Evolutionary conservation across 1,284 basidiomycete species (phyloP), one percentile per base, ranked within the genome.

Genomic region (Ganoderma lucidum): DNA sequence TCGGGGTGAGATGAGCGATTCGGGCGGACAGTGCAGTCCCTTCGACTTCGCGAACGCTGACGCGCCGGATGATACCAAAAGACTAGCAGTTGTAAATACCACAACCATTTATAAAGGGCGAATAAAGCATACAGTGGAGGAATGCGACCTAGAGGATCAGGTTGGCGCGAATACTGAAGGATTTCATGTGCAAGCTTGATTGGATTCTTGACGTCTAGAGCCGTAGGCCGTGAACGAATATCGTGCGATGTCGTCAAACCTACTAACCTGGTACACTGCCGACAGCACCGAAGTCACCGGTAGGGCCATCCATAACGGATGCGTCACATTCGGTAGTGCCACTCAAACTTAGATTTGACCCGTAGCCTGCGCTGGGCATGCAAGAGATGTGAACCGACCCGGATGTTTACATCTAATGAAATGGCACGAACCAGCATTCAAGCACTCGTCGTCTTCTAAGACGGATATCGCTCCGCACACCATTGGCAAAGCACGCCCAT

Each of bases 321-420:
- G 93, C 93, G 74, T 94, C 93, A 74, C 93, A 94, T 80, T 94
- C 93, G 23, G 93, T 92, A 2, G 80, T 81, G 10, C 93, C 92
- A 28, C 86, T 81, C 8, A 89, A 71, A 0, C 91, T 93, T 53
- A 94, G 80, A 78, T 94, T 94, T 1, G 93, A 92, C 6, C 93
- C 93, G 70, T 85, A 88, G 0, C 92, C 92, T 91, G 66, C 5
- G 14, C 10, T 62, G n/a, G 41, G 4, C 23, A 6, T 23, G 10
- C n/a, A 30, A 17, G 53, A 17, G n/a, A 30, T 41, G 59, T 30
- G 19, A 59, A 35, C 9, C 8, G 23, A 39, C 35, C 12, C 10
- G 37, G 2, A 9, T 9, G n/a, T 14, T 12, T 30, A 56, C 6
- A 32, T 32, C 10, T 8, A 8, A 23, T 8, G n/a, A 37, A 59